Evolutionary conservation across 2,329 filamentous ascomycete species (phyloP), one percentile per base, ranked within the genome.

Genomic region (Talaromyces sp.): DNA sequence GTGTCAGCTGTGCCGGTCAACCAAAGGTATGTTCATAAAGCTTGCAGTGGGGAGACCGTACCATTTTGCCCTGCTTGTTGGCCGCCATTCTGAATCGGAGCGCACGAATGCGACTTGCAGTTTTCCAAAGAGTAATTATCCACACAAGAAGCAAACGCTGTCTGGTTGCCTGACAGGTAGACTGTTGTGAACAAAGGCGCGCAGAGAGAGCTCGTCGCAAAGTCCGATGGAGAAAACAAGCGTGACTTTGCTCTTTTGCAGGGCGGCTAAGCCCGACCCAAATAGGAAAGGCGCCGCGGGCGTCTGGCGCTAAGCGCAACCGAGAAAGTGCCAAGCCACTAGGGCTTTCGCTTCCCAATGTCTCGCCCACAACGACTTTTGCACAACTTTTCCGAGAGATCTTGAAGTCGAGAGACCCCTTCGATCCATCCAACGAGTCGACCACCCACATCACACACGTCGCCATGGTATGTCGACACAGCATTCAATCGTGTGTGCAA

Each of bases 1-100:
- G 62, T 61, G 83, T 90, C 81, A 89, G 86, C 81, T 78, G 80
- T 70, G 48, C 69, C 79, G 77, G 77, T 84, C 79, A 82, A 83
- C 76, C 67, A 69, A 71, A 72, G 66, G 76, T 38, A 21, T 35
- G 41, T 14, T 51, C 24, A 24, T 35, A 38, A 21, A 35, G 31
- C 31, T 55, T 29, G 77, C 69, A 58, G 65, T 61, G 67, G 64
- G 66, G 59, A 61, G 62, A 87, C 91, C 32, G 84, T 83, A 97
- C 94, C 94, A 99, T 97, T 85, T 99, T 97, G 80, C 94, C 94
- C 80, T 97, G 92, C 80, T 96, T 96, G 85, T 96, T 93, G 64
- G 77, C 71, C 75, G 88, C 85, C 59, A 77, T 87, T 74, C 51
- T 67, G 63, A 68, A 63, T 48, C 59, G 63, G 66, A 68, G 77